A percentile compares a stretch with the other conserved stretches of the same genome.
phyloP scores from a whole-genome alignment of 192 early-diverging fungal species.

The Coemansia sp. region DNA sequence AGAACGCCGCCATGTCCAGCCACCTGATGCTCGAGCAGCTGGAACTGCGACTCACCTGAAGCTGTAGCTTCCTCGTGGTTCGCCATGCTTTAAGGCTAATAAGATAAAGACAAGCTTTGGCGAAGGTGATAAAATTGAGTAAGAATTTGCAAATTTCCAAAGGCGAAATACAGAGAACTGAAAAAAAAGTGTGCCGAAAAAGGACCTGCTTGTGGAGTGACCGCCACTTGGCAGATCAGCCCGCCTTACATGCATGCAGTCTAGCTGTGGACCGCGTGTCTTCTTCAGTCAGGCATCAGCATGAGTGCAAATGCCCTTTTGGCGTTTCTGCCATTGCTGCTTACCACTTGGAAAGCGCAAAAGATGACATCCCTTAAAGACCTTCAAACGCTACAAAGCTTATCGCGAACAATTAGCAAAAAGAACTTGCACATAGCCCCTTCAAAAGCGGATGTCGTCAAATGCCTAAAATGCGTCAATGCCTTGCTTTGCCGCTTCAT shows the following conservation, averaged over 20 bases:
- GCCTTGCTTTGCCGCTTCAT: background rate
- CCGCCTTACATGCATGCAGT: background rate
- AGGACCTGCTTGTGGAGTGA: background rate
- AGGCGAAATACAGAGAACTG: background rate
- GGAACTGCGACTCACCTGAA: background rate
- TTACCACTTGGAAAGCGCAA: background rate
- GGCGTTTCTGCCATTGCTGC: background rate
- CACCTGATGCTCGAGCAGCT: conserved; percentile 72
- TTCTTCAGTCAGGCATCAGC: background rate
- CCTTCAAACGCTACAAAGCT: background rate
- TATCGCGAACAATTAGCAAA: background rate
- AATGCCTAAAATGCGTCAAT: background rate
- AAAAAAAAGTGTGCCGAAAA: conserved; percentile 21
- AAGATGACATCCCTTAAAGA: background rate
- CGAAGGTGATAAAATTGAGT: conserved; percentile 2
- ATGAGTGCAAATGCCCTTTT: background rate
- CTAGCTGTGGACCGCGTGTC: background rate
- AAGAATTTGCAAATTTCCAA: conserved; percentile 11
- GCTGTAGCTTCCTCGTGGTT: background rate
- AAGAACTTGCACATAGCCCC: background rate
- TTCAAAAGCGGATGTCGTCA: background rate
- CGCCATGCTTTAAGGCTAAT: background rate
- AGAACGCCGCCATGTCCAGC: conserved; percentile 80
- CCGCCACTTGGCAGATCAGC: background rate
- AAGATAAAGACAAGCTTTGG: background rate